phyloP scores from a whole-genome alignment of 108 stramenopile genomes.

The Bacterosira constricta region DNA sequence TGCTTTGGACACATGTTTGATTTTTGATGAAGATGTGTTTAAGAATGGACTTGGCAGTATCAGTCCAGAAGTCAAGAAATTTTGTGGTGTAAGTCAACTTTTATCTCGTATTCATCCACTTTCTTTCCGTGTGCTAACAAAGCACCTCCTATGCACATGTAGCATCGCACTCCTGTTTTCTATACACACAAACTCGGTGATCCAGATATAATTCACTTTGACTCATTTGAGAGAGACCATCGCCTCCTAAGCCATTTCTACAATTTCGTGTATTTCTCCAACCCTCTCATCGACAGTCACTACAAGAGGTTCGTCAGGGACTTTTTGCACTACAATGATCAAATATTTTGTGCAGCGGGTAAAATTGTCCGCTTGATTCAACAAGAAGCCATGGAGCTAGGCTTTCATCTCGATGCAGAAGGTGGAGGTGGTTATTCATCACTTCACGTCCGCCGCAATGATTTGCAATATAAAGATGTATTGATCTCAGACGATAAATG shows the following conservation, averaged over 20 bases:
- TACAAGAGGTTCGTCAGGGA: constrained; percentile 85
- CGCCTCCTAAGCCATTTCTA: constrained; percentile 89
- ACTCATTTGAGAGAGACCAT: constrained; percentile 49
- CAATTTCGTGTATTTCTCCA: constrained; percentile 74
- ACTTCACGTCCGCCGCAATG: constrained; percentile 86
- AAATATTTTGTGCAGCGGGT: constrained; percentile 90
- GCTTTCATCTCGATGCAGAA: constrained; percentile 62
- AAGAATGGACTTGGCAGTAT: constrained; percentile 15
- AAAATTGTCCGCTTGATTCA: constrained; percentile 85
- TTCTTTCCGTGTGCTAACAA: not conserved
- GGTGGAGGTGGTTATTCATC: constrained; percentile 80
- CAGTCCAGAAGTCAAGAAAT: constrained; percentile 14
- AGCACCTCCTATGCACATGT: not conserved
- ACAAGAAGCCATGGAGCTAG: constrained; percentile 56
- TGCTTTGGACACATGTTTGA: constrained; percentile 47
- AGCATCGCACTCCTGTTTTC: constrained; percentile 34
- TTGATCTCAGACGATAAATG: constrained; percentile 69
- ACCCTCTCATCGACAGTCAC: constrained; percentile 71
- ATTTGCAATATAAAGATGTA: constrained; percentile 85
- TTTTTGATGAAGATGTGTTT: constrained; percentile 72
- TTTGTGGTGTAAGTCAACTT: constrained; percentile 34
- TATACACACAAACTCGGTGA: constrained; percentile 36
- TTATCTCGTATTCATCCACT: not conserved
- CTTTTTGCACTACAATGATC: constrained; percentile 83
- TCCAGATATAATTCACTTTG: constrained; percentile 71